Percentiles rank a stretch among this genome's conserved stretches.
Conservation (phyloP, 345 rosid genomes). For the Hibiscus tridactylites region DNA sequence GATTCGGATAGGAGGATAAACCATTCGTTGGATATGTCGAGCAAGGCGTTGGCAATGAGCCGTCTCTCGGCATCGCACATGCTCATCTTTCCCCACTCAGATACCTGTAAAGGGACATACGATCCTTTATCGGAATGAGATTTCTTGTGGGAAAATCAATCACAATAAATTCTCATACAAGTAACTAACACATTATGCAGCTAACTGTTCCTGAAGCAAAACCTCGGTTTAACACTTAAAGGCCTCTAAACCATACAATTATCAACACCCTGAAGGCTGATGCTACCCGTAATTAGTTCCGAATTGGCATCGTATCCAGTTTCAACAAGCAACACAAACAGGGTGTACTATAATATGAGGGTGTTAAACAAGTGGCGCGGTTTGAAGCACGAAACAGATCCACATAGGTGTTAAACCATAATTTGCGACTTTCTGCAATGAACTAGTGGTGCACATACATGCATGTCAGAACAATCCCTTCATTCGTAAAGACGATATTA, state of each 20-base stretch:
- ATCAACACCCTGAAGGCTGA: not conserved
- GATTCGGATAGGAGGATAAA: constrained; percentile 89
- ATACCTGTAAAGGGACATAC: constrained; percentile 33
- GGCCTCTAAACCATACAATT: not conserved
- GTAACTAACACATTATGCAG: not conserved
- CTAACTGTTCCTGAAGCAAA: not conserved
- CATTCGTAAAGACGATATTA: too few relatives aligned
- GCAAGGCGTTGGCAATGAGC: constrained; percentile 86
- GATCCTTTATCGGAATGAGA: not conserved
- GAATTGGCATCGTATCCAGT: not conserved
- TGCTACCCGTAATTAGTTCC: not conserved
- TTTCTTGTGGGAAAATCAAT: not conserved
- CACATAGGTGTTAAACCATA: not conserved
- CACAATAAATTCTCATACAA: not conserved
- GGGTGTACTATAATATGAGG: not conserved
- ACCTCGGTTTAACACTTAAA: not conserved
- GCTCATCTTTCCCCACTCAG: constrained; percentile 98
- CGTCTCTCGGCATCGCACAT: constrained; percentile 94
- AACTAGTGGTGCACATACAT: too few relatives aligned
- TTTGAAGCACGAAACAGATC: not conserved
- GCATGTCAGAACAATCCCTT: too few relatives aligned
- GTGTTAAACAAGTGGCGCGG: not conserved
- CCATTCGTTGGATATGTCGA: constrained; percentile 80
- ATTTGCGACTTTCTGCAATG: too few relatives aligned
- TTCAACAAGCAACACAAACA: not conserved